Evolutionary conservation across 2,329 filamentous ascomycete genomes (phyloP), one percentile per base, ranked within the genome.

Genomic region (Colletotrichum cuscutae): DNA sequence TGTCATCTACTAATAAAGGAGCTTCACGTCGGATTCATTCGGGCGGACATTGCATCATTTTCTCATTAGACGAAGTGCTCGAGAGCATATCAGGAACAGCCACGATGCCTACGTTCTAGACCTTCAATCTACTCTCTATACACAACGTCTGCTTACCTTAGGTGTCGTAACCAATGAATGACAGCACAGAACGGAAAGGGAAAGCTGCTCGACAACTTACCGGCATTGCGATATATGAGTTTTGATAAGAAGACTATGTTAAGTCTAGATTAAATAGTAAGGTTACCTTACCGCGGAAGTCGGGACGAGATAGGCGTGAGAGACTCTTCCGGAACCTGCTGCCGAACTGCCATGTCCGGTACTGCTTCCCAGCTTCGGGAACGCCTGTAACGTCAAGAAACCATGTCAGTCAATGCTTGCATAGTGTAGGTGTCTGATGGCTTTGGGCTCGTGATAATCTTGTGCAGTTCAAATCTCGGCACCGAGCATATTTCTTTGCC

Each of bases 11-110:
- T 42, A 42, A 19, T 7, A 19, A 7, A 7, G 15, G 81, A 80
- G 0, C 74, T 89, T 46, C 76, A 78, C 37, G 83, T 89, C 75
- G 76, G 81, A 49, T n/a, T 22, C 19, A 49, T n/a, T 22, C 4
- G 19, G 4, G 42, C 42, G 19, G 37, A 7, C 37, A 42, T 8
- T 6, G 37, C 37, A 19, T 42, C 37, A 42, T 19, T 42, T 5
- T 8, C 4, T 49, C 7, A 49, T 22, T 7, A n/a, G 13, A 19
- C 37, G 13, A 15, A 6, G 13, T 42, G 42, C 15, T 9, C 19
- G 5, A 9, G 7, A 49, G 42, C 19, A 19, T 3, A 49, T 3
- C 19, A 4, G 7, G 4, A 49, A 22, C 32, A 11, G 19, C 19
- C 1, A 8, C 7, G 15, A 8, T 42, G 37, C 5, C 15, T 19